These are phyloP conservation scores for Hericium rajendrae DNA, from an alignment of 768 basidiomycete species.

Conservation along the genomic window DNA sequence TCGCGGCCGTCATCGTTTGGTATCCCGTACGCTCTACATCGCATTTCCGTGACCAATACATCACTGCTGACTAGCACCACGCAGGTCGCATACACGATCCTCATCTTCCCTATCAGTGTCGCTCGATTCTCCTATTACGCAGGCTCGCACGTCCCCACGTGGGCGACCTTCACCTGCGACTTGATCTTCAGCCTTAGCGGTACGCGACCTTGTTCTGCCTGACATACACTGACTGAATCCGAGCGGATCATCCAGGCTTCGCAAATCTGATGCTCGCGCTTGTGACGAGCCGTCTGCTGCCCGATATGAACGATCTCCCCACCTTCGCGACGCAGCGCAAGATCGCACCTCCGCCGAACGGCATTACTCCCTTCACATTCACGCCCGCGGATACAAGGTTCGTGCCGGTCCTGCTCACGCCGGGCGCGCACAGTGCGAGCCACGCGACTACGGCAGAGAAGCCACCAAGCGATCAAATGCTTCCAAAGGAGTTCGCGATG, in stretches of 20 bases:
- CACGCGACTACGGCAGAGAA: too few relatives aligned
- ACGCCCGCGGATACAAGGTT: not conserved
- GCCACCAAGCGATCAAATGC: too few relatives aligned
- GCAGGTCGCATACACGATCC: conserved; percentile 22
- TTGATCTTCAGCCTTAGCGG: conserved; percentile 26
- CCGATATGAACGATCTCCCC: conserved; percentile 18
- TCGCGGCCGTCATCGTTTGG: conserved; percentile 27
- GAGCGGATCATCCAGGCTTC: conserved; percentile 15
- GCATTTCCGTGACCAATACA: too few relatives aligned
- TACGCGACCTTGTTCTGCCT: conserved; percentile 2
- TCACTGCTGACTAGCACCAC: too few relatives aligned
- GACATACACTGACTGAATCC: not conserved
- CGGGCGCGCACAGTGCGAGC: too few relatives aligned
- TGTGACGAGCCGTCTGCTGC: conserved; percentile 22
- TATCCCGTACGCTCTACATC: conserved; percentile 15
- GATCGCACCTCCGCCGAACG: conserved; percentile 14
- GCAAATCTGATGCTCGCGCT: conserved; percentile 24
- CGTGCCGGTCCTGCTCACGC: too few relatives aligned
- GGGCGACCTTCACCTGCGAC: conserved; percentile 24
- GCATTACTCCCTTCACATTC: conserved; percentile 24
- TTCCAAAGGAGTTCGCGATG: too few relatives aligned
- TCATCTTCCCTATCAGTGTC: conserved; percentile 26
- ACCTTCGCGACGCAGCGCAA: conserved; percentile 19
- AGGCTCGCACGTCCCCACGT: conserved; percentile 19
- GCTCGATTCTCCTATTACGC: conserved; percentile 23